A percentile compares a stretch with the other conserved stretches of the same genome.
These are phyloP conservation scores for Oligophagozyma castellii DNA, from an alignment of 1,139 yeast species.

Conservation along the genomic window DNA sequence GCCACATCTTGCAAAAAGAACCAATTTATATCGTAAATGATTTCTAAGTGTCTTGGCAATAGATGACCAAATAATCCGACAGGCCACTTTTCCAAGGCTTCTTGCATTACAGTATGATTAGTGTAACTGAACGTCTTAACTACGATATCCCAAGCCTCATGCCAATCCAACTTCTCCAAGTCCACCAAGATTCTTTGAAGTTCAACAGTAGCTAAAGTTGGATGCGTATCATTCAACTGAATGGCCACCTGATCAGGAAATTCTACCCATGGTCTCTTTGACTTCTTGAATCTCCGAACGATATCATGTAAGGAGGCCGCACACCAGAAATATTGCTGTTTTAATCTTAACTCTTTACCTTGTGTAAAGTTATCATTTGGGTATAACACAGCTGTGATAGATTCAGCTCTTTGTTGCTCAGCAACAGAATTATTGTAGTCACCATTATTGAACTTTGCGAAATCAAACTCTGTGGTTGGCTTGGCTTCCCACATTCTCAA, in stretches of 20 bases:
- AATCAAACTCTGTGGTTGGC: conserved; percentile 88
- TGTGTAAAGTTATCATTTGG: conserved; percentile 86
- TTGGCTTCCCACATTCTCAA: conserved; percentile 82
- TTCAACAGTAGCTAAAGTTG: conserved; percentile 84
- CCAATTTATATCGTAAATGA: conserved; percentile 76
- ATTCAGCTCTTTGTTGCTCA: conserved; percentile 79
- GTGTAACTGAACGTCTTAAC: conserved; percentile 79
- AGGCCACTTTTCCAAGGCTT: conserved; percentile 95
- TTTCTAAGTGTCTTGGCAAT: conserved; percentile 85
- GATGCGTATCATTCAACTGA: conserved; percentile 92
- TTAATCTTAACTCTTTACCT: conserved; percentile 85
- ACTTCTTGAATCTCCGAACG: conserved; percentile 76
- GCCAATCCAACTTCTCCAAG: conserved; percentile 70
- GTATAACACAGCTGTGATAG: conserved; percentile 81
- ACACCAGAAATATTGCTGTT: conserved; percentile 96
- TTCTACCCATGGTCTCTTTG: conserved; percentile 65
- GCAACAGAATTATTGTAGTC: conserved; percentile 78
- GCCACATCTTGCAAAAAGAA: conserved; percentile 68
- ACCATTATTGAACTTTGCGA: conserved; percentile 82
- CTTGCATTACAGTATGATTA: conserved; percentile 89
- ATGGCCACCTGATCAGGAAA: conserved; percentile 82
- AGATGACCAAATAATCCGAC: conserved; percentile 62
- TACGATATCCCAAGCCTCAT: conserved; percentile 75
- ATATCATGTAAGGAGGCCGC: conserved; percentile 88
- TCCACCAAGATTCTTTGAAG: conserved; percentile 78